phyloP scores from a whole-genome alignment of 2,329 filamentous ascomycete species.

The Paecilomyces formosus region DNA sequence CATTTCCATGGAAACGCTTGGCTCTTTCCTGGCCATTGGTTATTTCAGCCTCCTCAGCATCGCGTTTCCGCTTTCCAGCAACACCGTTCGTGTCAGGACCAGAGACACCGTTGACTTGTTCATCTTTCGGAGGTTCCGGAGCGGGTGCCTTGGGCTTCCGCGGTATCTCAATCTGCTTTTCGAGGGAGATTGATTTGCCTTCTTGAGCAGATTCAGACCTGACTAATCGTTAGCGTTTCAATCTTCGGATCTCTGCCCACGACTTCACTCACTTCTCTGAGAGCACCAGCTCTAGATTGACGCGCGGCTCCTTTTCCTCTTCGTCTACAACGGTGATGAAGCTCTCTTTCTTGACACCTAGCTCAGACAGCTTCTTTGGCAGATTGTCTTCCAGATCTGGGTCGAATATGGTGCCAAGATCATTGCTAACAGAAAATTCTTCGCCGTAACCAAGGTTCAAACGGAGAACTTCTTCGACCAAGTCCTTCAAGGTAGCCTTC shows the following conservation, averaged over 20 bases:
- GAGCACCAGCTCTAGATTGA: slow-evolving; percentile 67
- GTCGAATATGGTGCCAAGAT: slow-evolving; percentile 76
- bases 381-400: slow-evolving; percentile 83
- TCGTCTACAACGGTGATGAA: slow-evolving; percentile 82
- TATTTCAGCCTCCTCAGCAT: slow-evolving; percentile 33
- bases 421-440: slow-evolving; percentile 71
- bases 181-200: slow-evolving; percentile 34
- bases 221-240: slow-evolving; percentile 8
- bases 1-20: slow-evolving; percentile 28
- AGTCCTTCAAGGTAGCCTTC: slow-evolving; percentile 66
- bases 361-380: slow-evolving; percentile 66
- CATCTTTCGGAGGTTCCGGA: slow-evolving; percentile 21
- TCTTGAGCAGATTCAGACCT: slow-evolving; percentile 24
- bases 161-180: slow-evolving; percentile 39
- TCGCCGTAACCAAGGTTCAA: slow-evolving; percentile 67
- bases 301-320: slow-evolving; percentile 59
- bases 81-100: slow-evolving; percentile 6
- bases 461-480: slow-evolving; percentile 69
- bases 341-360: slow-evolving; percentile 65
- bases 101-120: slow-evolving; percentile 18
- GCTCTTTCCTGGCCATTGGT: slow-evolving; percentile 33
- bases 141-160: slow-evolving; percentile 34
- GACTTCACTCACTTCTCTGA: slow-evolving; percentile 19
- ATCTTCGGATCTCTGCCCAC: neutral
- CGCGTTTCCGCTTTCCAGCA: slow-evolving; percentile 38